Base-by-base conservation (phyloP, 2,329 filamentous ascomycete species). In the Huntiella abstrusa region DNA sequence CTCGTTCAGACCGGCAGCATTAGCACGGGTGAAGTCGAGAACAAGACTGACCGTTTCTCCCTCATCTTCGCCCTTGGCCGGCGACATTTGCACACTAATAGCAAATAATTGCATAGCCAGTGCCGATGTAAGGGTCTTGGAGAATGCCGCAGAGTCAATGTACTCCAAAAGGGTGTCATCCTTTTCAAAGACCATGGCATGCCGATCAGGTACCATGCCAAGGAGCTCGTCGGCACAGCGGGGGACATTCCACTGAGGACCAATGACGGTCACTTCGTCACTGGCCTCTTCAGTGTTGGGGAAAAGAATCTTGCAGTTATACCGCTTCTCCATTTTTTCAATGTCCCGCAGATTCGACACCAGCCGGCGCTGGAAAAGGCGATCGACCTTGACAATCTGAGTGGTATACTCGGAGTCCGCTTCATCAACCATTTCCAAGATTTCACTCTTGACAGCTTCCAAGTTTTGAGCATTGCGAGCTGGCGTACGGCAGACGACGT, bases 221-320 rank as follows among this genome's bases (percentile, higher is more conserved):
- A 98, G 66, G 55, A 98, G 88, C 57, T 91, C 86, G 60, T 98
- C 91, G 43, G 95, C 86, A 55, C 88, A 93, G 59, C 93, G 83
- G 52, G 91, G 88, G 33, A 98, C 88, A 69, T 96, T 91, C 73
- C 92, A 98, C 65, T 96, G 88, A 43, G 91, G 91, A 4, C 91
- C 91, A 51, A 86, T 94, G 49, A 98, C 86, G 13, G 82, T 92
- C 45, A 98, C 86, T 57, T 92, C 82, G 57, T 98, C 91, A 59
- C 88, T 96, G 16, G 91, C 91, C 63, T 92, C 83, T 61, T 98
- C 91, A 7, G 91, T 96, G 64, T 87, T 94, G 5, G 91, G 91
- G 59, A 98, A 98, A 54, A 86, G 83, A 58, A 98, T 92, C 68
- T 96, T 96, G 77, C 91, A 98, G 62, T 96, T 96, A 81, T 87